phyloP scores from a whole-genome alignment of 768 basidiomycete species.

The Hemileccinum impolitum region DNA sequence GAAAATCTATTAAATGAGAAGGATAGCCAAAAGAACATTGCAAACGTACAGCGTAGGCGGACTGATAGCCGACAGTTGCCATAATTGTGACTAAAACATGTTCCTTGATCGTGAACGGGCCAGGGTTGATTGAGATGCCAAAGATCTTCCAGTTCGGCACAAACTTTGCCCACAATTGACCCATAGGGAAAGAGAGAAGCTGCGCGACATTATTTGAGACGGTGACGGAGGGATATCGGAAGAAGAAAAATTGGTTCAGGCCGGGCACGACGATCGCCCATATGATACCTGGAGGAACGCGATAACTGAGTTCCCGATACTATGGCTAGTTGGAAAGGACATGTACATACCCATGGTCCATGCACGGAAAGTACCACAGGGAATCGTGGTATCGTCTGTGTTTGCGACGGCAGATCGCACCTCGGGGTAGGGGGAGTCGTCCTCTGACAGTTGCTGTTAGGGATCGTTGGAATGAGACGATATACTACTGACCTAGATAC shows the following conservation, averaged over 20 bases:
- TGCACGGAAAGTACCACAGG: slow-evolving; percentile 55
- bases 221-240: slow-evolving; percentile 54
- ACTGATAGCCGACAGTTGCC: slow-evolving; percentile 45
- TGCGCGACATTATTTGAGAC: slow-evolving; percentile 62
- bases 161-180: slow-evolving; percentile 54
- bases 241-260: slow-evolving; percentile 76
- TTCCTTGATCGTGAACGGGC: slow-evolving; percentile 76
- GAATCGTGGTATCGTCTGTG: slow-evolving; percentile 66
- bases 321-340: background rate
- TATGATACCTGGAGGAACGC: slow-evolving; percentile 27
- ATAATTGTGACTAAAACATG: slow-evolving; percentile 72
- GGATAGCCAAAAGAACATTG: background rate
- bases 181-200: slow-evolving; percentile 68
- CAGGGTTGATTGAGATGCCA: slow-evolving; percentile 65
- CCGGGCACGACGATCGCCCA: slow-evolving; percentile 67
- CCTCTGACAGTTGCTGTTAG: slow-evolving; percentile 34
- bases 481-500: slow-evolving; percentile 19
- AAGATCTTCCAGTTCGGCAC: slow-evolving; percentile 52
- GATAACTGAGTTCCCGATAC: background rate
- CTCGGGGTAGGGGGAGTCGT: slow-evolving; percentile 85
- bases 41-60: slow-evolving; percentile 18
- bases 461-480: slow-evolving; percentile 9
- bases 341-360: slow-evolving; percentile 48
- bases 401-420: slow-evolving; percentile 75
- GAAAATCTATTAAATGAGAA: background rate